Conservation (phyloP, 106 monocot species). For the Platanthera zijinensis region DNA sequence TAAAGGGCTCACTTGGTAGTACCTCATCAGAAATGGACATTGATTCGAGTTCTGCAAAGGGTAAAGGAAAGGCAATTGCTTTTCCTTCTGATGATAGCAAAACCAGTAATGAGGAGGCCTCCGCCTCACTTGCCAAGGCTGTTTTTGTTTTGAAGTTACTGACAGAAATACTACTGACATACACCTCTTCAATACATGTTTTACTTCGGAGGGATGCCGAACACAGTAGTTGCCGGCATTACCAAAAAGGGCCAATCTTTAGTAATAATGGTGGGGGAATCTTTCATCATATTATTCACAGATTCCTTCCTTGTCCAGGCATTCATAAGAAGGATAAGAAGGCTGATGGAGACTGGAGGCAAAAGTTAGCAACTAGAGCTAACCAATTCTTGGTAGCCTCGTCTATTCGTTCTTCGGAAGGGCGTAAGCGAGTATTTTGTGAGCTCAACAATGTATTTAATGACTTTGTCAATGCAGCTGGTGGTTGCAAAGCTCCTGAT, state of each 20-base stretch:
- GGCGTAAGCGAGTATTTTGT: slow-evolving; percentile 74
- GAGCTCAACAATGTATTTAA: slow-evolving; percentile 54
- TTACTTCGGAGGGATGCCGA: slow-evolving; percentile 86
- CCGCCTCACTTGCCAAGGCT: slow-evolving; percentile 77
- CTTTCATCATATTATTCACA: slow-evolving; percentile 83
- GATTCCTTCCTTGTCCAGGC: slow-evolving; percentile 67
- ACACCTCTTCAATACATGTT: slow-evolving; percentile 76
- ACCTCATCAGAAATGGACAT: slow-evolving; percentile 78
- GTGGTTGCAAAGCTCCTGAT: slow-evolving; percentile 42
- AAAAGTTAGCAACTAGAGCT: slow-evolving; percentile 75
- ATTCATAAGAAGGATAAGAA: slow-evolving; percentile 85
- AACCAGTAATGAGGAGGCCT: slow-evolving; percentile 50
- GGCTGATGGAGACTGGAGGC: slow-evolving; percentile 87
- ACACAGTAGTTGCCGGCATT: slow-evolving; percentile 37
- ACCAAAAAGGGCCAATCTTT: slow-evolving; percentile 18
- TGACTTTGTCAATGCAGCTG: slow-evolving; percentile 57
- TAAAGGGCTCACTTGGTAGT: slow-evolving; percentile 30
- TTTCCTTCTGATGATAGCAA: slow-evolving; percentile 51
- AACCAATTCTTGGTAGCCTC: slow-evolving; percentile 94
- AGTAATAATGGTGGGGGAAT: slow-evolving; percentile 38
- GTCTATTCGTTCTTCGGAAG: slow-evolving; percentile 81
- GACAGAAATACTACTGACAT: slow-evolving; percentile 90
- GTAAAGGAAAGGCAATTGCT: slow-evolving; percentile 79
- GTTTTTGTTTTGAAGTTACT: slow-evolving; percentile 89
- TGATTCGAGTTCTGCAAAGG: slow-evolving; percentile 46